Evolutionary conservation across 768 basidiomycete species (phyloP), one percentile per base, ranked within the genome.

Genomic region (Russula ochroleuca): DNA sequence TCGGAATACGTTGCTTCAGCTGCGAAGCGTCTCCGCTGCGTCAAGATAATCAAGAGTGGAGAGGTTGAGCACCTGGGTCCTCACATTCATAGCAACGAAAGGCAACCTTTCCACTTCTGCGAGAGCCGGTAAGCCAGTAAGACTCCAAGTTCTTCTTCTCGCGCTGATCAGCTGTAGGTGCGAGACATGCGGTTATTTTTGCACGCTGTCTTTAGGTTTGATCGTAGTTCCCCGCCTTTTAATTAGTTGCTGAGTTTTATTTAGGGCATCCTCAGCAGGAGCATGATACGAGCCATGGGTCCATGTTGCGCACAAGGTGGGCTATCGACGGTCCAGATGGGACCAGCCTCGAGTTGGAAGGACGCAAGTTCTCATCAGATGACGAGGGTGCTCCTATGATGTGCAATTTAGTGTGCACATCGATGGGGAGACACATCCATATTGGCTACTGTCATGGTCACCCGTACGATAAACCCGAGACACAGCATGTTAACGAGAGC

Each of bases 311-410:
- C 58, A 81, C 83, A 0, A 75, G 77, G 38, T 86, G 86, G 85
- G 75, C 79, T 0, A 70, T 85, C 2, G 83, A 85, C 59, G 83
- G 81, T 0, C 78, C 78, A 0, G 80, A 84, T 14, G 82, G 78
- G 15, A 77, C 76, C 2, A 71, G 74, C 1, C 57, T 85, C 0
- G 85, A 85, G 67, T 73, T 85, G 5, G 78, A 82, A 63, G 84
- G 85, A 3, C 78, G 78, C 56, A 81, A 78, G 62, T 86, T 84
- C 69, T 81, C 77, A 17, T 68, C 78, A 0, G 77, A 78, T 25
- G 83, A 84, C 51, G 81, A 83, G 48, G 82, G 85, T 3, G 83
- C 84, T 0, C 84, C 85, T 0, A 83, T 85, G 81, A 76, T 86
- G 73, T 86, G 85, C 69, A 85, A 78, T 56, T 73, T 85, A n/a